A percentile compares a stretch with the other conserved stretches of the same genome.
phyloP scores from a whole-genome alignment of 306 rosid genomes.

The Glycine soja region DNA sequence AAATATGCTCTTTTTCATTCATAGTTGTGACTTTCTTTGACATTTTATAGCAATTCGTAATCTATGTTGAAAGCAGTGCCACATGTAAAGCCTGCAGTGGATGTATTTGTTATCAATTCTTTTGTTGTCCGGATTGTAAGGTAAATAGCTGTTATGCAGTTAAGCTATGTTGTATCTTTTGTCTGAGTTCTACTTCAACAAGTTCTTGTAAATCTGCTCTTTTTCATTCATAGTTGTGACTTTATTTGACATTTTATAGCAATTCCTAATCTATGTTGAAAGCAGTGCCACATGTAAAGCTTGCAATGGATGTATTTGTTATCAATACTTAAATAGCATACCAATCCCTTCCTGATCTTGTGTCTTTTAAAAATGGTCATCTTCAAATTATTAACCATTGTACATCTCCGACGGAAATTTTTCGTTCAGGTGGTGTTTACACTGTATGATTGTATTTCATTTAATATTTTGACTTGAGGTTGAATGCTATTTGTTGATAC shows the following conservation, averaged over 20 bases:
- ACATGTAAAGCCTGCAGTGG: constrained; percentile 68
- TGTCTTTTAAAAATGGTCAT: constrained; percentile 80
- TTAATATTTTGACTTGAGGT: constrained; percentile 28
- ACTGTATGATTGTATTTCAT: constrained; percentile 23
- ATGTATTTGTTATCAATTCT: constrained; percentile 70
- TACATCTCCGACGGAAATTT: constrained; percentile 86
- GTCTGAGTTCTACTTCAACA: no score
- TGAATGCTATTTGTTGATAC: constrained; percentile 15
- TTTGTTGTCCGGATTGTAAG: no score
- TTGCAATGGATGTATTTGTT: constrained; percentile 69
- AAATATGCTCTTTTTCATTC: no score
- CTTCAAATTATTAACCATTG: constrained; percentile 78
- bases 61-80: no score
- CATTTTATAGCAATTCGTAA: no score
- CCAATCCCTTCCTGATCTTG: constrained; percentile 88
- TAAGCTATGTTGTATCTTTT: no score
- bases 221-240: no score
- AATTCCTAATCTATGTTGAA: no score
- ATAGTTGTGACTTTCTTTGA: no score
- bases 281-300: constrained; percentile 61
- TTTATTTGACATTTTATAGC: no score
- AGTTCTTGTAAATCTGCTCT: no score
- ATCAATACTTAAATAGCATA: constrained; percentile 80
- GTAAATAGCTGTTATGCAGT: no score
- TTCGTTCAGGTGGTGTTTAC: constrained; percentile 77